Evolutionary conservation across 2,329 filamentous ascomycete species (phyloP).

Genomic region (Akanthomyces lecanii): DNA sequence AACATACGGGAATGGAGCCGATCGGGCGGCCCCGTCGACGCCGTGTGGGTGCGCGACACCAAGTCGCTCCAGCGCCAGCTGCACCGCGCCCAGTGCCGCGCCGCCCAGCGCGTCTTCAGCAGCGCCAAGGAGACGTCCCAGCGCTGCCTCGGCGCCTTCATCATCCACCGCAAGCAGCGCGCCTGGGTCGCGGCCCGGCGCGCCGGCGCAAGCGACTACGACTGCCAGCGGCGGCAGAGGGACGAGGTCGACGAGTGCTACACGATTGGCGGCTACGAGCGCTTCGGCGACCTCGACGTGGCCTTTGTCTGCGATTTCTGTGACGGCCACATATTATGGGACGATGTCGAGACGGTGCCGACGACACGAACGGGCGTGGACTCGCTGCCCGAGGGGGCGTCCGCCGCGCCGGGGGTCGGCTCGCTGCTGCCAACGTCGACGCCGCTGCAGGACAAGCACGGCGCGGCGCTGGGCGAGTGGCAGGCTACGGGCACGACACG

Average conservation of each 20-base stretch:
- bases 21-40: constrained; percentile 51
- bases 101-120: constrained; percentile 52
- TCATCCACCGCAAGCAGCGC: constrained; percentile 49
- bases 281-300: constrained; percentile 50
- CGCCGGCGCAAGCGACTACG: constrained; percentile 28
- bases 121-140: constrained; percentile 44
- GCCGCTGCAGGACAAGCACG: constrained; percentile 22
- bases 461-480: constrained; percentile 42
- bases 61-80: constrained; percentile 45
- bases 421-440: constrained; percentile 22
- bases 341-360: constrained; percentile 51
- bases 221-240: constrained; percentile 36
- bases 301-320: constrained; percentile 60
- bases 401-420: constrained; percentile 24
- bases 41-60: constrained; percentile 53
- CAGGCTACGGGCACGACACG: constrained; percentile 44
- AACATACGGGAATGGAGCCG: constrained; percentile 52
- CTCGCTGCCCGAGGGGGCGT: constrained; percentile 20
- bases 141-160: constrained; percentile 54
- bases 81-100: constrained; percentile 55
- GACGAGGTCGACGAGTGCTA: constrained; percentile 51
- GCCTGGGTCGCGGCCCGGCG: constrained; percentile 24
- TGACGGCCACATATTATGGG: constrained; percentile 57
- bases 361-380: constrained; percentile 37
- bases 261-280: constrained; percentile 50